Evolutionary conservation across 1,284 basidiomycete genomes (phyloP), one percentile per base, ranked within the genome.

Genomic region (Tilletia horrida): DNA sequence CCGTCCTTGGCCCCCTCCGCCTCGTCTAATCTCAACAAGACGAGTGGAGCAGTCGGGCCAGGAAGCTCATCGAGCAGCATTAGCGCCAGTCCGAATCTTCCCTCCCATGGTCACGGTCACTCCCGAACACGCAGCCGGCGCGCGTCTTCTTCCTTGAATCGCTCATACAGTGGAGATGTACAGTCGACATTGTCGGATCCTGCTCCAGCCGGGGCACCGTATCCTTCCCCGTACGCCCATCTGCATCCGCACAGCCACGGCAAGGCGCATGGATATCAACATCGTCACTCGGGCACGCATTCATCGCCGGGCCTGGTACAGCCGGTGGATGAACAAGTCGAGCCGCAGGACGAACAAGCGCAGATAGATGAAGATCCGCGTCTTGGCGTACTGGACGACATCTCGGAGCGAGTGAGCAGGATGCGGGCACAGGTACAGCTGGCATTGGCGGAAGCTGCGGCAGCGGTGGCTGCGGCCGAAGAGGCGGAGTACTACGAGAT

Each of bases 341-440:
- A 40, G 35, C 35, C 35, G 35, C 6, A 18, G 45, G 45, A 48
- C 7, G 45, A 48, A n/a, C 47, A n/a, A 8, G 9, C 9, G 47
- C 47, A n/a, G 8, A 25, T 48, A 7, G 52, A 57, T 57, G 52
- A 57, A 6, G 23, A 57, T 16, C 52, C n/a, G 52, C n/a, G 52
- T 9, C 52, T 57, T 4, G 27, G 27, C 27, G 52, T 57, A 23
- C 52, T 57, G 4, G 52, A 57, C 27, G 52, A 57, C 18, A 57
- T 57, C 14, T 57, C 52, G 52, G 52, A 57, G 52, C 52, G 52
- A 8, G 52, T 57, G 23, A 57, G 52, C 27, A 23, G 27, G n/a
- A 57, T 57, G 52, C n/a, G 27, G 52, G 52, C n/a, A 25, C n/a
- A 57, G 52, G 52, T 57, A 1, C 52, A 57, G 52, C 2, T 23